Evolutionary conservation across 2,329 filamentous ascomycete genomes (phyloP).

Genomic region (Pyrenochaeta sp.): DNA sequence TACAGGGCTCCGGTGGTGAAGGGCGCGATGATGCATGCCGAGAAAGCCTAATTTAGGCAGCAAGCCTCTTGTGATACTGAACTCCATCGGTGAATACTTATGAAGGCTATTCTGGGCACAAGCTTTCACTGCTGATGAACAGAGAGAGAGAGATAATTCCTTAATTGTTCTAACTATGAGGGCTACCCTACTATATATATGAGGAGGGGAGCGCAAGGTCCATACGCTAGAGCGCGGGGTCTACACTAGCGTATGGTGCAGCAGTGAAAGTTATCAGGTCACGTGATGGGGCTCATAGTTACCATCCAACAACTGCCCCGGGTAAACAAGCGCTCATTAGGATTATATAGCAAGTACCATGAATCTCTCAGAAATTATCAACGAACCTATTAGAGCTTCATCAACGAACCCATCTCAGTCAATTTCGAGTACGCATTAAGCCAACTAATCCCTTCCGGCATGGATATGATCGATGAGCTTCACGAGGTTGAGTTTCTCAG

Average conservation of each 20-base stretch:
- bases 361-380: not conserved
- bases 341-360: not conserved
- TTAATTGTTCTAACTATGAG: no score
- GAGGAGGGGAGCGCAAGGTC: no score
- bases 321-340: not conserved
- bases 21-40: not conserved
- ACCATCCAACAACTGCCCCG: no score
- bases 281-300: no score
- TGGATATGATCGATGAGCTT: not conserved
- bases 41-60: not conserved
- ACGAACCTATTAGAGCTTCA: not conserved
- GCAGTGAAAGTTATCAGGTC: no score
- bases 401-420: not conserved
- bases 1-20: not conserved
- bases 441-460: not conserved
- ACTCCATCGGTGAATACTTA: not conserved
- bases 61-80: not conserved
- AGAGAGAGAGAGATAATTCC: no score
- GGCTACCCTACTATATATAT: no score
- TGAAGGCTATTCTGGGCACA: not conserved
- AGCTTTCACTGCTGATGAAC: not conserved
- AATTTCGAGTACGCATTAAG: no score
- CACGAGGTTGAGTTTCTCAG: not conserved
- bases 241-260: no score
- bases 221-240: no score